phyloP scores from a whole-genome alignment of 139 green algal species.

The Chlorella sp. region DNA sequence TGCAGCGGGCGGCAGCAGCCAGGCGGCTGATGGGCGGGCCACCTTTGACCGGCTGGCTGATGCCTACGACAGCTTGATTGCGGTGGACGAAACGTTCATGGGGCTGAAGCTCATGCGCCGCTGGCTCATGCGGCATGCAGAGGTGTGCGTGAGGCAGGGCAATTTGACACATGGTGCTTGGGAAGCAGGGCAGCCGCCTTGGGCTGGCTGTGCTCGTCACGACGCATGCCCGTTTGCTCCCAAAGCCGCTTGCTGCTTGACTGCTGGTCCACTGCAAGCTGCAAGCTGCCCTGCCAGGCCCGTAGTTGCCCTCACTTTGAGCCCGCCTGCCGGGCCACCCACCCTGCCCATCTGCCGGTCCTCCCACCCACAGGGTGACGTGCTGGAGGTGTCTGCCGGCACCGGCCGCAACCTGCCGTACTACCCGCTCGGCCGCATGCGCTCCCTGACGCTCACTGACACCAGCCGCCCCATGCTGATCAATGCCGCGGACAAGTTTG shows the following conservation, averaged over 20 bases:
- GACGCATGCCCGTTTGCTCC: neutral
- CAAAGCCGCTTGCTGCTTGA: neutral
- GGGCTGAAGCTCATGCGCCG: slow-evolving; percentile 60
- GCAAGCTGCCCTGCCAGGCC: no score
- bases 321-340: neutral
- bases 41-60: slow-evolving; percentile 58
- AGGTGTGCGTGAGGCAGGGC: slow-evolving; percentile 38
- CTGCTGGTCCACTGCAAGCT: neutral
- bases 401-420: slow-evolving; percentile 79
- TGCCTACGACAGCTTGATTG: slow-evolving; percentile 61
- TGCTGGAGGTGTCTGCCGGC: slow-evolving; percentile 78
- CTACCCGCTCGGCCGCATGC: slow-evolving; percentile 48
- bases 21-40: neutral
- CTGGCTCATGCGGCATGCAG: slow-evolving; percentile 51
- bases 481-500: slow-evolving; percentile 48
- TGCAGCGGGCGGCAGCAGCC: neutral
- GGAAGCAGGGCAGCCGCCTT: neutral
- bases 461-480: slow-evolving; percentile 64
- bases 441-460: slow-evolving; percentile 65
- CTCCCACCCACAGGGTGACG: slow-evolving; percentile 53
- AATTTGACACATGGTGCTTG: neutral
- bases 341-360: neutral
- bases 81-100: slow-evolving; percentile 66
- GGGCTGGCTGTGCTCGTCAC: no score
- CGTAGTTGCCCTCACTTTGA: no score